These are phyloP conservation scores for Arthrobotrys iridis DNA, from an alignment of 2,329 filamentous ascomycete genomes.

Conservation along the genomic window DNA sequence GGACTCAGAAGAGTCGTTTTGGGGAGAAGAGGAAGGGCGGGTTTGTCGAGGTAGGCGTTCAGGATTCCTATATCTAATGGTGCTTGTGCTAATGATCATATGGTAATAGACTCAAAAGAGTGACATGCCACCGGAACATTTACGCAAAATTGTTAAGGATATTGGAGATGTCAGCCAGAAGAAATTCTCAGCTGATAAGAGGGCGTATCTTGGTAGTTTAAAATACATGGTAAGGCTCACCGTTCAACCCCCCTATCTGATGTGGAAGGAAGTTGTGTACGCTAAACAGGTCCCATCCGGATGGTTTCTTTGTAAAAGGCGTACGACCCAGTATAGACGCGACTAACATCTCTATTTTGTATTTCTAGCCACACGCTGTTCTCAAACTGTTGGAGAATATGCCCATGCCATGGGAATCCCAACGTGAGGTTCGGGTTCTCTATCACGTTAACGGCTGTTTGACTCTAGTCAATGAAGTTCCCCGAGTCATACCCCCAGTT, in stretches of 20 bases:
- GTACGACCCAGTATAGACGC: constrained; percentile 53
- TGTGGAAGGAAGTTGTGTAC: constrained; percentile 47
- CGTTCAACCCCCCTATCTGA: not conserved
- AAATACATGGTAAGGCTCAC: constrained; percentile 80
- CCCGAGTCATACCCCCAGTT: constrained; percentile 94
- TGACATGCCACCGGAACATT: constrained; percentile 97
- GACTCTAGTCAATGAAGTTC: constrained; percentile 95
- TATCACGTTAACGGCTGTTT: constrained; percentile 98
- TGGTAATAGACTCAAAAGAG: constrained; percentile 80
- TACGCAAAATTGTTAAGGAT: constrained; percentile 97
- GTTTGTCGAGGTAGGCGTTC: constrained; percentile 74
- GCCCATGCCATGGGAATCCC: constrained; percentile 99
- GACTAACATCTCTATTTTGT: constrained; percentile 53
- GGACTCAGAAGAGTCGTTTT: constrained; percentile 88
- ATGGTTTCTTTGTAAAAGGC: constrained; percentile 40
- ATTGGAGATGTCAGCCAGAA: constrained; percentile 99
- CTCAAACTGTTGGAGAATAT: constrained; percentile 98
- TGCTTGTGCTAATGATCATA: constrained; percentile 1
- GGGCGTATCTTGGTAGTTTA: constrained; percentile 93
- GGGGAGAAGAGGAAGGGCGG: constrained; percentile 96
- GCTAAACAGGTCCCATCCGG: constrained; percentile 52
- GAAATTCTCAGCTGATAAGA: constrained; percentile 98
- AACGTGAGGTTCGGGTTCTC: constrained; percentile 93
- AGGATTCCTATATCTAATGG: not conserved
- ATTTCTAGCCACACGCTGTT: constrained; percentile 79